phyloP scores from a whole-genome alignment of 805 yeast species.

The Kazachstania kunashirensis region DNA sequence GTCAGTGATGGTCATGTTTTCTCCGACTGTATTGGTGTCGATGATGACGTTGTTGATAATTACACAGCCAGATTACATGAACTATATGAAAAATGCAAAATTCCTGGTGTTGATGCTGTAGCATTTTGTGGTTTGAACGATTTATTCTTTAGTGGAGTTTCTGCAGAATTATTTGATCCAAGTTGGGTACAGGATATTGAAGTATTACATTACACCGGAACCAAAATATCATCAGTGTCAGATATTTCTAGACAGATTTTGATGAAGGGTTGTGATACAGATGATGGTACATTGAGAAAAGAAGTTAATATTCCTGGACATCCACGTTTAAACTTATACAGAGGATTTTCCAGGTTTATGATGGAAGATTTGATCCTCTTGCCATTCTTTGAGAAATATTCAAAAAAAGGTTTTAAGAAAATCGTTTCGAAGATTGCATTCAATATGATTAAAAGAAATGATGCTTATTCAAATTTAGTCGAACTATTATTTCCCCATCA shows the following conservation, averaged over 20 bases:
- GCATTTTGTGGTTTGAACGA: conserved; percentile 37
- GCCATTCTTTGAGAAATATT: conserved; percentile 30
- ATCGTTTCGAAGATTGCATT: conserved; percentile 45
- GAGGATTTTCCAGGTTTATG: conserved; percentile 55
- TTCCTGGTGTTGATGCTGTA: conserved; percentile 26
- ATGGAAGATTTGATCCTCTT: conserved; percentile 43
- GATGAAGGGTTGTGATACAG: conserved; percentile 39
- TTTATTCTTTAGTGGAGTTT: conserved; percentile 29
- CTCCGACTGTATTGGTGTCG: conserved; percentile 55
- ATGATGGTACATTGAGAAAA: conserved; percentile 55
- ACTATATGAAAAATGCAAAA: conserved; percentile 33
- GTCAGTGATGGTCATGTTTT: conserved; percentile 60
- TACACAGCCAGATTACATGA: conserved; percentile 38
- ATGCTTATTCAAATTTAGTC: conserved; percentile 54
- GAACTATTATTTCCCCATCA: conserved; percentile 52
- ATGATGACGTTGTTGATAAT: conserved; percentile 42
- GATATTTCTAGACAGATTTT: conserved; percentile 34
- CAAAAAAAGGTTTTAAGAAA: conserved; percentile 43
- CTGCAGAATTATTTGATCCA: conserved; percentile 21
- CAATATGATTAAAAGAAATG: conserved; percentile 57
- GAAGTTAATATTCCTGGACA: conserved; percentile 49
- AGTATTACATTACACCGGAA: conserved; percentile 32
- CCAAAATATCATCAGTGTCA: conserved; percentile 31
- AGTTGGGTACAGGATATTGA: conserved; percentile 24
- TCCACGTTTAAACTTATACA: conserved; percentile 42